Conservation (phyloP, 805 yeast species). For the Suhomyces canberraensis region DNA sequence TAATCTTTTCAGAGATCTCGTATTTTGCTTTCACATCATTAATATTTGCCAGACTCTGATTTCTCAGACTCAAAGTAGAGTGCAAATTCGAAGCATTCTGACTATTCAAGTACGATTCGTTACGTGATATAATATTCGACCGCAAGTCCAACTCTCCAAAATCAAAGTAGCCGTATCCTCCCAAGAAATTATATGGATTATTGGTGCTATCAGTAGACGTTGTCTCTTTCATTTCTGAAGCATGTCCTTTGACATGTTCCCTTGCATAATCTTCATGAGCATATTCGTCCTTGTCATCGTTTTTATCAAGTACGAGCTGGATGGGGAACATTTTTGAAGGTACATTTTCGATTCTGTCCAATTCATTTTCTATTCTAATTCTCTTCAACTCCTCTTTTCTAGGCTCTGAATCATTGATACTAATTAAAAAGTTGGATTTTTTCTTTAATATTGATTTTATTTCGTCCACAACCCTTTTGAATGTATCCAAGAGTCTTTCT, state of each 20-base stretch:
- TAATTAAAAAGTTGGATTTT: slow-evolving; percentile 29
- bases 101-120: slow-evolving; percentile 28
- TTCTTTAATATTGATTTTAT: slow-evolving; percentile 48
- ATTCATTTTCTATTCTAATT: slow-evolving; percentile 33
- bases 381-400: slow-evolving; percentile 33
- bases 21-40: slow-evolving; percentile 28
- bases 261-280: slow-evolving; percentile 3
- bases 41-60: slow-evolving; percentile 30
- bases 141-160: slow-evolving; percentile 62
- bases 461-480: slow-evolving; percentile 59
- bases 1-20: slow-evolving; percentile 35
- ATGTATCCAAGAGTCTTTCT: slow-evolving; percentile 66
- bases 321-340: slow-evolving; percentile 23
- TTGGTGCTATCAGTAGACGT: slow-evolving; percentile 12
- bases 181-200: slow-evolving; percentile 42
- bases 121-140: slow-evolving; percentile 35
- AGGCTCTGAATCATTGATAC: slow-evolving; percentile 28
- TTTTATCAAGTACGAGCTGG: slow-evolving; percentile 7
- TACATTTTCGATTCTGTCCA: slow-evolving; percentile 22
- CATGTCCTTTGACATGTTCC: slow-evolving; percentile 1
- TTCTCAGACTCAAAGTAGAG: slow-evolving; percentile 18
- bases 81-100: slow-evolving; percentile 14
- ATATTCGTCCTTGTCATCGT: slow-evolving; percentile 7
- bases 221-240: neutral
- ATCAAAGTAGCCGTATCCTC: slow-evolving; percentile 88